Percentiles rank a stretch among this genome's conserved stretches.
Conservation (phyloP, 148 eudicot species). For the Linanthus parryae region DNA sequence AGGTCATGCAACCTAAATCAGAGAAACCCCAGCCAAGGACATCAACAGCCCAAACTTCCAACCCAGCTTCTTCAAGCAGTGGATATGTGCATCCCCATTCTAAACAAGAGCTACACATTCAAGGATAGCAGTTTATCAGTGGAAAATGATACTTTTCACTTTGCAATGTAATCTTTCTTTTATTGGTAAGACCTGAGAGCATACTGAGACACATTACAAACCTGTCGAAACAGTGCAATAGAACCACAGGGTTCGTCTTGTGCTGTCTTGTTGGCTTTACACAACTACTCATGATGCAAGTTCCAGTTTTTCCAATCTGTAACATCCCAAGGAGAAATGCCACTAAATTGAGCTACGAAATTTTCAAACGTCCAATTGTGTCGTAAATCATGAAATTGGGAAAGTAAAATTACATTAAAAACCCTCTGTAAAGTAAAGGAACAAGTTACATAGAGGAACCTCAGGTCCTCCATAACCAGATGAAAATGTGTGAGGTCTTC, state of each 20-base stretch:
- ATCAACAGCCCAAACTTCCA: constrained; percentile 87
- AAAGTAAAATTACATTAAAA: background rate
- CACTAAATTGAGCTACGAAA: background rate
- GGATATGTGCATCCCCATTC: constrained; percentile 85
- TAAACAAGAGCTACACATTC: constrained; percentile 61
- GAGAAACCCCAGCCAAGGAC: constrained; percentile 97
- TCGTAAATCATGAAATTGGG: background rate
- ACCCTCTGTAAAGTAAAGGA: no score
- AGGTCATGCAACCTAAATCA: constrained; percentile 54
- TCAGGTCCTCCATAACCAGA: no score
- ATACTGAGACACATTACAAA: constrained; percentile 15
- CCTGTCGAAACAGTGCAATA: constrained; percentile 91
- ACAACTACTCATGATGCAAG: constrained; percentile 80
- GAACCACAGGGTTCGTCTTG: constrained; percentile 62
- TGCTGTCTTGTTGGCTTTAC: constrained; percentile 51
- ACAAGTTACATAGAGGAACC: no score
- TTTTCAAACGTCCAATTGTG: background rate
- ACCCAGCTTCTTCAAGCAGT: constrained; percentile 71
- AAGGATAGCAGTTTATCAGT: constrained; percentile 7
- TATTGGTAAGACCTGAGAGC: no score
- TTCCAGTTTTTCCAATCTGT: constrained; percentile 41
- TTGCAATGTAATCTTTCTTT: no score
- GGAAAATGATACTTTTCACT: background rate
- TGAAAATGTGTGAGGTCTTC: no score
- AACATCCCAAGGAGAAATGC: background rate